Percentiles rank a stretch among this genome's conserved stretches.
phyloP scores from a whole-genome alignment of 176 grass and related monocot genomes.

The Rhynchospora pubera region DNA sequence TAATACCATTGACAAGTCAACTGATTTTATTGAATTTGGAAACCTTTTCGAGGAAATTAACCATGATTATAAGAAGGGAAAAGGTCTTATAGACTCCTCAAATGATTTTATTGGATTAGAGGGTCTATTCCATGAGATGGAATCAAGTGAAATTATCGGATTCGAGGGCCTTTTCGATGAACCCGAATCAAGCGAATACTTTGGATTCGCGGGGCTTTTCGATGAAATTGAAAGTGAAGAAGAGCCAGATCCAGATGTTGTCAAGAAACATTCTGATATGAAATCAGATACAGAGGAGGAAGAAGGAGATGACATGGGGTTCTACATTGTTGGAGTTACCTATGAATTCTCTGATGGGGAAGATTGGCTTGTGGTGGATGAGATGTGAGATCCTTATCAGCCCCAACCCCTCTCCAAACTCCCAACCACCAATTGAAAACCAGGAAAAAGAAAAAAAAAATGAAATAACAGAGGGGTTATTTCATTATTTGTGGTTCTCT shows the following conservation, averaged over 20 bases:
- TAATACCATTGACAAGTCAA: constrained; percentile 4
- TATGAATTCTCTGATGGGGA: constrained; percentile 70
- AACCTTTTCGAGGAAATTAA: constrained; percentile 2
- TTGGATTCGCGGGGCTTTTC: background rate
- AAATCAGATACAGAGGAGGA: constrained; percentile 17
- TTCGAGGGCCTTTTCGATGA: constrained; percentile 40
- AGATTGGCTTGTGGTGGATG: constrained; percentile 92
- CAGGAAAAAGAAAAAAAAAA: constrained; percentile 4
- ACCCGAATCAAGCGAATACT: constrained; percentile 11
- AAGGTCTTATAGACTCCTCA: background rate
- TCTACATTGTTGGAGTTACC: constrained; percentile 56
- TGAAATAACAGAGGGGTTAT: constrained; percentile 11
- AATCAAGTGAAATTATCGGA: too few species aligned
- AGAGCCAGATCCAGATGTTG: background rate
- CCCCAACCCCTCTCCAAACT: background rate
- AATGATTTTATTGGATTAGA: background rate
- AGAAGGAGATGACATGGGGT: constrained; percentile 42
- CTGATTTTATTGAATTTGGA: constrained; percentile 10
- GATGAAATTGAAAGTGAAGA: constrained; percentile 3
- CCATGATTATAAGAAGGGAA: too few species aligned
- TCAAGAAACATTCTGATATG: background rate
- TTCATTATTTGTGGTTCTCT: constrained; percentile 23
- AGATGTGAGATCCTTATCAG: constrained; percentile 36
- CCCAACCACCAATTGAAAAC: constrained; percentile 10
- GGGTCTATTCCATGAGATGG: background rate